A percentile compares a stretch with the other conserved stretches of the same genome.
Evolutionary conservation across 2,329 filamentous ascomycete species (phyloP).

Genomic region (Ceratocystis alfenasii): DNA sequence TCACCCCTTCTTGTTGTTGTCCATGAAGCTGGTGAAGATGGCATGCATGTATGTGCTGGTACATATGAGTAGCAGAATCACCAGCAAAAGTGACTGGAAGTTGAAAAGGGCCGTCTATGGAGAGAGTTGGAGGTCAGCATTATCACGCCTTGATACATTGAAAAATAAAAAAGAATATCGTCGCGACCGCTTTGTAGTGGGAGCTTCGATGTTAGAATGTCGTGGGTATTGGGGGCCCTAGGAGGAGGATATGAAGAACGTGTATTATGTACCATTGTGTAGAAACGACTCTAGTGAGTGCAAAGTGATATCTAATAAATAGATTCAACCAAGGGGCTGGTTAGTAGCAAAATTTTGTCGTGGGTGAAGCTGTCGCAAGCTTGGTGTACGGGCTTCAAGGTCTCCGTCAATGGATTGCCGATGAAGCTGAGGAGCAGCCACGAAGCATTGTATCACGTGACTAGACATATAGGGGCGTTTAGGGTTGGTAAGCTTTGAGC

Average conservation of each 20-base stretch:
- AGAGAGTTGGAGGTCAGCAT: background rate
- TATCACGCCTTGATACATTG: background rate
- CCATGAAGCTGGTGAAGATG: slow-evolving; percentile 78
- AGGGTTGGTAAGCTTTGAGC: background rate
- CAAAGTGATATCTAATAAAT: too few species aligned
- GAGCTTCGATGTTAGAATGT: background rate
- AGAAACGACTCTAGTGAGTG: background rate
- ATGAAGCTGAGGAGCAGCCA: slow-evolving; percentile 2
- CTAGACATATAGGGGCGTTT: background rate
- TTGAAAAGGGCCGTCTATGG: slow-evolving; percentile 89
- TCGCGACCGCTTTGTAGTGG: slow-evolving; percentile 22
- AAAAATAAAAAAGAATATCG: slow-evolving; percentile 25
- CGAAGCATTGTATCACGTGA: background rate
- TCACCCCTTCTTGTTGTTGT: slow-evolving; percentile 84
- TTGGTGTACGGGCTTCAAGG: background rate
- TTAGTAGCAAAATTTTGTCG: background rate
- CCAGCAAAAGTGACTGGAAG: slow-evolving; percentile 91
- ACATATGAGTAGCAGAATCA: slow-evolving; percentile 89
- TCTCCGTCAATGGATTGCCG: background rate
- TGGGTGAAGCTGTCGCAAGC: slow-evolving; percentile 6
- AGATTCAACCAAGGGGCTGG: background rate
- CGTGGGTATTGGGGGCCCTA: background rate
- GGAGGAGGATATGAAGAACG: background rate
- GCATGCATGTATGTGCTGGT: slow-evolving; percentile 89
- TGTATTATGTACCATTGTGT: background rate